Percentiles rank a stretch among this genome's conserved stretches.
These are phyloP conservation scores for Claviceps africana DNA, from an alignment of 2,329 filamentous ascomycete genomes.

Conservation along the genomic window DNA sequence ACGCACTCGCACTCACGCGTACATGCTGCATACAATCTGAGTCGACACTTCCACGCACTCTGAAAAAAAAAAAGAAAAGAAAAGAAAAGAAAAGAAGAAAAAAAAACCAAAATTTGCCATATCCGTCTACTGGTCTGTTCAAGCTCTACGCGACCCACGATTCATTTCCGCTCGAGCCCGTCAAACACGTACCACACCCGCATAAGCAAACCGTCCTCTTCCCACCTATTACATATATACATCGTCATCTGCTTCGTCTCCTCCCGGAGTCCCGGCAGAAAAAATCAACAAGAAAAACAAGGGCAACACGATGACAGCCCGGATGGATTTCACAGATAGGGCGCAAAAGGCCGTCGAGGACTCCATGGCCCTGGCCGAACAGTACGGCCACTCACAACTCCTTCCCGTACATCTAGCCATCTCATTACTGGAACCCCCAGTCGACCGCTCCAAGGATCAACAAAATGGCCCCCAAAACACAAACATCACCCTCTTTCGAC, in stretches of 20 bases:
- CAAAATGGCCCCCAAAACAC: constrained; percentile 56
- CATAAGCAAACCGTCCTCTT: neutral
- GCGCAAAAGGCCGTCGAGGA: constrained; percentile 83
- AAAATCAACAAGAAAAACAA: no score
- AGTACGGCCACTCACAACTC: constrained; percentile 84
- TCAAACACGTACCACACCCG: neutral
- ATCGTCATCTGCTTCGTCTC: neutral
- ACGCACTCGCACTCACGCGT: no score
- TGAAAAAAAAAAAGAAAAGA: no score
- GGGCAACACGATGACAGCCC: constrained; percentile 43
- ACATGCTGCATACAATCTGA: neutral
- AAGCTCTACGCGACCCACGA: no score
- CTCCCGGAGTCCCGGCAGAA: constrained; percentile 13
- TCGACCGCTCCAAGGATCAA: constrained; percentile 68
- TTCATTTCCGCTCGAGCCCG: no score
- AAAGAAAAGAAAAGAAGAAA: no score
- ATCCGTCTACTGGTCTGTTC: neutral
- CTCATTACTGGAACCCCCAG: constrained; percentile 60
- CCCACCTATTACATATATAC: neutral
- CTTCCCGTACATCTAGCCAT: constrained; percentile 82
- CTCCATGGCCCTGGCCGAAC: constrained; percentile 72
- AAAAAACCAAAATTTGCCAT: neutral
- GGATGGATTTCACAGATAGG: constrained; percentile 87
- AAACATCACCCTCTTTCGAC: constrained; percentile 70
- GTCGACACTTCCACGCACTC: neutral